A percentile compares a stretch with the other conserved stretches of the same genome.
phyloP scores from a whole-genome alignment of 345 rosid genomes.

The sweet orange (Citrus sinensis) region DNA sequence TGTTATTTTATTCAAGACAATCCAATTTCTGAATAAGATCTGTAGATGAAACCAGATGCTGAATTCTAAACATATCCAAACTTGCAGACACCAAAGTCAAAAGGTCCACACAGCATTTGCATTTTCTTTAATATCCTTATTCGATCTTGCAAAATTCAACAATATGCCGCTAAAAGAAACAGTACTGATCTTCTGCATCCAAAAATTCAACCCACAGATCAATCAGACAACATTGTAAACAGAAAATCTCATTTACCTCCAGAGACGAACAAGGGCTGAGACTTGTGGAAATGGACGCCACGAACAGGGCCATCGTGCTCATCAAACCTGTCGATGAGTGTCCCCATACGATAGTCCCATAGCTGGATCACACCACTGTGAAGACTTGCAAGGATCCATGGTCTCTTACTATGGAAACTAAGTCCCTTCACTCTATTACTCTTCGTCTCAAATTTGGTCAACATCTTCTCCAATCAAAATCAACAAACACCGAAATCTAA shows the following conservation, averaged over 20 bases:
- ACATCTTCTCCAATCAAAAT: constrained; percentile 49
- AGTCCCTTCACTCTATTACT: constrained; percentile 97
- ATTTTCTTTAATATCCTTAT: not conserved
- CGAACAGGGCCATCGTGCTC: constrained; percentile 99
- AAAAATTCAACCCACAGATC: not conserved
- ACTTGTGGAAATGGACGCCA: constrained; percentile 89
- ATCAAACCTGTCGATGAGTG: constrained; percentile 87
- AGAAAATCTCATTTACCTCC: constrained; percentile 52
- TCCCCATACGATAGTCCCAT: constrained; percentile 99
- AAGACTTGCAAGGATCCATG: constrained; percentile 98
- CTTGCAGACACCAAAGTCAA: not conserved
- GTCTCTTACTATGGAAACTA: constrained; percentile 91
- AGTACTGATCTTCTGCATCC: not conserved
- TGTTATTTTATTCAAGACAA: not conserved
- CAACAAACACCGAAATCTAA: constrained; percentile 18
- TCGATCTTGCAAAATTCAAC: constrained; percentile 4
- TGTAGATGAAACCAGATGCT: not conserved
- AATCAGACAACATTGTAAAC: not conserved
- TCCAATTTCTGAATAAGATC: not conserved
- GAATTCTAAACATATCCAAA: not conserved
- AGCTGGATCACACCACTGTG: constrained; percentile 99
- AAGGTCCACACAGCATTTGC: not conserved
- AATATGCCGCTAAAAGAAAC: not conserved
- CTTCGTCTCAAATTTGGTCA: constrained; percentile 98
- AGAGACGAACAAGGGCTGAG: constrained; percentile 92